These are phyloP conservation scores for Solanum hybrid DNA, from an alignment of 305 asterid genomes.

Conservation along the genomic window DNA sequence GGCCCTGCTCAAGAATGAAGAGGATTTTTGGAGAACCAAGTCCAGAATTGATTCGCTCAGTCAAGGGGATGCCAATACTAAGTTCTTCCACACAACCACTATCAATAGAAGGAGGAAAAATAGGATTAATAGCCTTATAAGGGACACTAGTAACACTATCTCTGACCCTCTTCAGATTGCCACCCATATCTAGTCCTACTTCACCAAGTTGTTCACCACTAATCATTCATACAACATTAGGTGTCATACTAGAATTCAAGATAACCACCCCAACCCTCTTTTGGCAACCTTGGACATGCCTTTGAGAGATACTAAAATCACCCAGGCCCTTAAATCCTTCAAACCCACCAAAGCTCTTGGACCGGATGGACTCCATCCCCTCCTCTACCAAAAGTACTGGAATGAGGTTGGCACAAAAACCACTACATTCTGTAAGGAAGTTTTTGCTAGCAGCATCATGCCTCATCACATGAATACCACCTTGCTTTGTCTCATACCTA, in stretches of 20 bases:
- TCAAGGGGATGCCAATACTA: not conserved
- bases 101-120: not conserved
- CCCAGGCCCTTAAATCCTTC: not conserved
- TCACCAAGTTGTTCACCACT: too few relatives aligned
- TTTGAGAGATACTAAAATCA: too few relatives aligned
- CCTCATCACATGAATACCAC: not conserved
- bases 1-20: not conserved
- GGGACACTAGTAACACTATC: not conserved
- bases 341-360: not conserved
- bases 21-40: not conserved
- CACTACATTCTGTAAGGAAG: not conserved
- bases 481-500: not conserved
- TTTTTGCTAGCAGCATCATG: not conserved
- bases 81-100: not conserved
- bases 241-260: not conserved
- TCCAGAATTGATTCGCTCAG: not conserved
- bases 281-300: not conserved
- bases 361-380: too few relatives aligned
- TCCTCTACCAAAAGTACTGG: not conserved
- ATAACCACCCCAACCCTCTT: not conserved
- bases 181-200: not conserved
- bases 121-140: not conserved
- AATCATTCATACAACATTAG: not conserved
- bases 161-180: not conserved
- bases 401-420: not conserved